Evolutionary conservation across 768 basidiomycete species (phyloP), one percentile per base, ranked within the genome.

Genomic region (Calocybe gangraenosa): DNA sequence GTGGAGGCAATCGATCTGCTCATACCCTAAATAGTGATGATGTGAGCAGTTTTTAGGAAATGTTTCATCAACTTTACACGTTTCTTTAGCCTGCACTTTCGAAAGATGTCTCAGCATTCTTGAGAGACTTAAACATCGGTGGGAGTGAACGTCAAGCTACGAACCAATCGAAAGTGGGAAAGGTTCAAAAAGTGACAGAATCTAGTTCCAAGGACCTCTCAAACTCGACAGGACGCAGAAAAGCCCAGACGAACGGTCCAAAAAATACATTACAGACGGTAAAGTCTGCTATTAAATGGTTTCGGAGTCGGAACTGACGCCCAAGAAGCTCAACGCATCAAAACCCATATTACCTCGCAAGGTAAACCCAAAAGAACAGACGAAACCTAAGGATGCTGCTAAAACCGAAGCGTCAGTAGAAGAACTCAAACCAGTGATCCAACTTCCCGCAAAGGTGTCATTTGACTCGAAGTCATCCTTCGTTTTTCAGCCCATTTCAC

Each of bases 31-130:
- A 46, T 19, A 61, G 56, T 32, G 53, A 59, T 25, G 70, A 72
- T 59, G 62, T 68, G 55, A 42, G 60, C 36, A 20, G 17, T 39
- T n/a, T 40, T 28, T 7, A 32, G 7, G 10, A 42, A 28, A 28
- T 28, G 11, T 28, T 11, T 35, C 9, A 31, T 20, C 7, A 5
- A 34, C 33, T 15, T 25, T 7, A 33, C 23, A 21, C 35, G n/a
- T 37, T n/a, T 13, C 17, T 19, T 32, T 30, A 75, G 77, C 65
- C 69, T 44, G 48, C 53, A 13, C 65, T 78, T 13, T 54, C 68
- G 18, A 68, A 68, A 42, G 77, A 75, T 58, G 66, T 74, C 41
- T 70, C 67, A 23, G 71, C 69, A 50, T 75, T 74, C 53, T 57
- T 76, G 38, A 70, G 71, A 44, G 66, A 57, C 7, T 58, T 73